A percentile compares a stretch with the other conserved stretches of the same genome.
Evolutionary conservation across 1,284 basidiomycete genomes (phyloP).

Genomic region (Ganoderma lingzhi): DNA sequence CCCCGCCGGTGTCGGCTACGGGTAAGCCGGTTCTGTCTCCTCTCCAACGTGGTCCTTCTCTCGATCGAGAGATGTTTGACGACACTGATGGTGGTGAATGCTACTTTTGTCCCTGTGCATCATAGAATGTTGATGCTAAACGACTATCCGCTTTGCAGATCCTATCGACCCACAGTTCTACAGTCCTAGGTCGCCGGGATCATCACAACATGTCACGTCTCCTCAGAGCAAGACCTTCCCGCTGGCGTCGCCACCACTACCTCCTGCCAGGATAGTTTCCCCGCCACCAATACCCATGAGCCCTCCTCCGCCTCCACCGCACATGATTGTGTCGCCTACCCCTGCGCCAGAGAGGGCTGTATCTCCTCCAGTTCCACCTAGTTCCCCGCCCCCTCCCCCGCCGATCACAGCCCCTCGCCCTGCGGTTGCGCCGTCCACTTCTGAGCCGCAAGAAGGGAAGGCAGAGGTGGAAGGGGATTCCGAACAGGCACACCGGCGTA

Average conservation of each 20-base stretch:
- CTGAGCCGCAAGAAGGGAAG: constrained; percentile 14
- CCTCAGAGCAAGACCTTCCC: constrained; percentile 14
- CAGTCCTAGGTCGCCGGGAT: constrained; percentile 42
- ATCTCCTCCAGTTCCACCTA: neutral
- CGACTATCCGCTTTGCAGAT: constrained; percentile 48
- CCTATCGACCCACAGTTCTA: constrained; percentile 72
- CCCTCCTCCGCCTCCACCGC: constrained; percentile 11
- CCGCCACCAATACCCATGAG: constrained; percentile 28
- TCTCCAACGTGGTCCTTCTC: neutral
- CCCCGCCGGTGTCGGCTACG: constrained; percentile 9
- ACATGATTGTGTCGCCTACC: constrained; percentile 22
- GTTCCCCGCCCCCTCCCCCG: constrained; percentile 10
- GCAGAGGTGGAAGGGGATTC: constrained; percentile 51
- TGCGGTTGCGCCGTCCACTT: constrained; percentile 1
- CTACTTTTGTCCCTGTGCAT: neutral
- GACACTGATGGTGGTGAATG: constrained; percentile 68
- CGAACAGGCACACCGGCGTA: constrained; percentile 59
- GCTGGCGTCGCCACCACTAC: constrained; percentile 22
- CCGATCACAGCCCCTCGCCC: constrained; percentile 14
- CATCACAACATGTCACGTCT: constrained; percentile 14
- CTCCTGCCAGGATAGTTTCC: constrained; percentile 22
- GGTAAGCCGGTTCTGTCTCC: neutral
- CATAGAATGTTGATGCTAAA: constrained; percentile 11
- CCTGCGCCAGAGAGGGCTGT: constrained; percentile 13
- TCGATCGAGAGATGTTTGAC: constrained; percentile 56